Base-by-base conservation (phyloP, 2,329 filamentous ascomycete species). In the Fusarium sp. region DNA sequence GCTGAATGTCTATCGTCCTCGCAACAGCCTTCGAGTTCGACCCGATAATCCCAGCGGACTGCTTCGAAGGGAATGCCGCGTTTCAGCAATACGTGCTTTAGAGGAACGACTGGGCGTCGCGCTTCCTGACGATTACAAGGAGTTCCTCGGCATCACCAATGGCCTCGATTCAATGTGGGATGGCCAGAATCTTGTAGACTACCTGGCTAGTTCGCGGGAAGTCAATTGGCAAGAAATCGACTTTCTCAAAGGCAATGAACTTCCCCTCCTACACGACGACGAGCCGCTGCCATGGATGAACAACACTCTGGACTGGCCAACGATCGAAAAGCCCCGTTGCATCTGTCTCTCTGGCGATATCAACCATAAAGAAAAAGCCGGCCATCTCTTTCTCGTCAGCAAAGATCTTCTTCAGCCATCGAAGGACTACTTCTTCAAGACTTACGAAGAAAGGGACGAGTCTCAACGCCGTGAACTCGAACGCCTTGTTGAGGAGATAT, bases 151-250 rank as follows among this genome's bases (percentile, higher is more conserved):
- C 6, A 32, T 50, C 2, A 52, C 52, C 1, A 41, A 66, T 15
- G 63, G 63, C 7, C 63, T 66, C 7, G 53, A n/a, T 9, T 27
- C 61, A 8, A 45, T 50, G 2, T 66, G 63, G 63, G 42, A 66
- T 13, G 53, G 52, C 3, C 61, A 66, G 5, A 66, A 59, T 37
- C 32, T 44, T 5, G 27, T 66, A 3, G 14, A 60, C 15, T 66
- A 60, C 11, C 13, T 66, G 13, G 44, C 42, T 15, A 40, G 30
- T 9, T 45, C 53, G 4, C 40, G 58, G 20, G 61, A 65, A 2
- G 60, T 59, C n/a, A 9, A 26, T 3, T 65, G 60, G 63, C 32
- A 60, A 12, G 20, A 66, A 2, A 2, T 60, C 1, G 52, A 66
- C n/a, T 66, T 60, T 5, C 13, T 65, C 1, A 26, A 59, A 7